A percentile compares a stretch with the other conserved stretches of the same genome.
Conservation (phyloP, 2,329 filamentous ascomycete genomes). For the Kalaharituber pfeilii region DNA sequence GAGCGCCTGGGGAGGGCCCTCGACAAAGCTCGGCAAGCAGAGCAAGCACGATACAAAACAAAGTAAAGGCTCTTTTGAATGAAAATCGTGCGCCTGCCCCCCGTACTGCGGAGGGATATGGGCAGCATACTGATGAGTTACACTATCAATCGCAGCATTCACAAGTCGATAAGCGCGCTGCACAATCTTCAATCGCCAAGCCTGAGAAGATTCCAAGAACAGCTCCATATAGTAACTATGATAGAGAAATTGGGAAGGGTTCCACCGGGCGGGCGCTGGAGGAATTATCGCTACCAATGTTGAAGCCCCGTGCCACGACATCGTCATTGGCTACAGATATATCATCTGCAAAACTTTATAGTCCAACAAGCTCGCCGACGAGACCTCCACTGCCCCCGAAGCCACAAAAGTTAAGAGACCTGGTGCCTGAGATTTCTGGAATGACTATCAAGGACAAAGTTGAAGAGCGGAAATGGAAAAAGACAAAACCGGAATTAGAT, state of each 20-base stretch:
- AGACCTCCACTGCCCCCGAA: slow-evolving; percentile 42
- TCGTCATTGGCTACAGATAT: background rate
- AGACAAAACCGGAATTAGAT: slow-evolving; percentile 32
- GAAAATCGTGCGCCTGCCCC: slow-evolving; percentile 47
- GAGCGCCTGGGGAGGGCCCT: slow-evolving; percentile 33
- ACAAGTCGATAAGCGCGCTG: background rate
- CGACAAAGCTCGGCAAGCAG: slow-evolving; percentile 37
- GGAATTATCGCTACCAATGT: background rate
- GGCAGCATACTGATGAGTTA: slow-evolving; percentile 54
- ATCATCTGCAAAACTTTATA: slow-evolving; percentile 3
- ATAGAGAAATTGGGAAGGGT: background rate
- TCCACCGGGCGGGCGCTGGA: background rate
- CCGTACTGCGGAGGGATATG: slow-evolving; percentile 76
- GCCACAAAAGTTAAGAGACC: slow-evolving; percentile 41
- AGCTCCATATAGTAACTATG: background rate
- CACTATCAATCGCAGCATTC: slow-evolving; percentile 5
- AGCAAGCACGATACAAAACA: slow-evolving; percentile 78
- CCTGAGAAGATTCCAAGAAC: background rate
- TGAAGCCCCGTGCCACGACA: background rate
- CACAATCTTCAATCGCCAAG: background rate
- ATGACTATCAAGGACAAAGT: slow-evolving; percentile 13
- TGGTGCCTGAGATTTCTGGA: slow-evolving; percentile 10
- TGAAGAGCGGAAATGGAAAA: slow-evolving; percentile 12
- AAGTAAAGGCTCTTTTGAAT: slow-evolving; percentile 68
- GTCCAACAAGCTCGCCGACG: slow-evolving; percentile 19